Conservation (phyloP, 805 yeast genomes). For the Metschnikowia corniflorae region DNA sequence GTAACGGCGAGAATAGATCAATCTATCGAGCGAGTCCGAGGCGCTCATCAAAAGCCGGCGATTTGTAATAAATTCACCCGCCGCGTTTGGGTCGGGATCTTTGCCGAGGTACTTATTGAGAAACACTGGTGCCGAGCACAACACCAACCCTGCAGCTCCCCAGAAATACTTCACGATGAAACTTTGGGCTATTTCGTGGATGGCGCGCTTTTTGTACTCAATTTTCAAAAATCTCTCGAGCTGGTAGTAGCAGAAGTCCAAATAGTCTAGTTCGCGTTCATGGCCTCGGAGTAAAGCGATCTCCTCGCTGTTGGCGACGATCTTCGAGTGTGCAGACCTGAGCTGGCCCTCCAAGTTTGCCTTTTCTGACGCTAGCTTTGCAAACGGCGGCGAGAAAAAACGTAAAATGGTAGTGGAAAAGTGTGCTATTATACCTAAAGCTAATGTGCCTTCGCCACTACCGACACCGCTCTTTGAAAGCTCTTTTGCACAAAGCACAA, state of each 20-base stretch:
- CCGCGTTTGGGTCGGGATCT: slow-evolving; percentile 42
- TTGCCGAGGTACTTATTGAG: slow-evolving; percentile 51
- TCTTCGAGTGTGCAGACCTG: slow-evolving; percentile 75
- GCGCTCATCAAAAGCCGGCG: slow-evolving; percentile 79
- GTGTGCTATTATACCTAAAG: slow-evolving; percentile 77
- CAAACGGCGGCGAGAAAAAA: slow-evolving; percentile 85
- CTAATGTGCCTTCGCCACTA: slow-evolving; percentile 73
- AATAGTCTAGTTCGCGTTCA: slow-evolving; percentile 65
- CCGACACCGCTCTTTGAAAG: slow-evolving; percentile 62
- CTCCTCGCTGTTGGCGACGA: slow-evolving; percentile 78
- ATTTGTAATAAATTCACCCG: slow-evolving; percentile 87
- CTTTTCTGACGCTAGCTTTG: slow-evolving; percentile 68
- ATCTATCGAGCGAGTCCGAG: slow-evolving; percentile 82
- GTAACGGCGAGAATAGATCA: slow-evolving; percentile 80
- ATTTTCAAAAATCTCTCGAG: slow-evolving; percentile 72
- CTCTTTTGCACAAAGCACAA: slow-evolving; percentile 75
- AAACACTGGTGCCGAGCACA: slow-evolving; percentile 88
- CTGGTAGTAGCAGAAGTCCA: slow-evolving; percentile 79
- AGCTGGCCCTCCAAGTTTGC: slow-evolving; percentile 83
- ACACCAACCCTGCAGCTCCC: slow-evolving; percentile 91
- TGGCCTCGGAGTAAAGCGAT: slow-evolving; percentile 84
- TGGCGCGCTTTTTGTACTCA: slow-evolving; percentile 70
- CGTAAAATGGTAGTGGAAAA: slow-evolving; percentile 70
- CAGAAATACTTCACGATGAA: slow-evolving; percentile 88
- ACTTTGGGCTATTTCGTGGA: slow-evolving; percentile 81